Evolutionary conservation across 2,329 filamentous ascomycete species (phyloP).

Genomic region (Aspergillus vadensis): DNA sequence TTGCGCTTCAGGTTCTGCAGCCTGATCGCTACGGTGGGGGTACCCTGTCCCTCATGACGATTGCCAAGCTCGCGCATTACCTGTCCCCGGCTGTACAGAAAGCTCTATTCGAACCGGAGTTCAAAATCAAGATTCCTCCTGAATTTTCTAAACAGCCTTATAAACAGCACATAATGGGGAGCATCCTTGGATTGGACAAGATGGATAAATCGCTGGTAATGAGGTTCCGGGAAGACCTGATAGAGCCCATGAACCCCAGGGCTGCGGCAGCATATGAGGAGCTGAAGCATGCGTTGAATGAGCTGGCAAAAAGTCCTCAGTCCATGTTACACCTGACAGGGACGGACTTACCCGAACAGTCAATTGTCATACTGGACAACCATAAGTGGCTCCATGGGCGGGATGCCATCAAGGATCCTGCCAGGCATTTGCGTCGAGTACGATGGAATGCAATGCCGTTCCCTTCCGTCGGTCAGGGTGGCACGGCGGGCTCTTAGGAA

Average conservation of each 20-base stretch:
- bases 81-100: constrained; percentile 27
- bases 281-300: constrained; percentile 28
- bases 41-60: constrained; percentile 44
- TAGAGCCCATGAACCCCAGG: constrained; percentile 12
- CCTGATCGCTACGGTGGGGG: constrained; percentile 46
- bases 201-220: background rate
- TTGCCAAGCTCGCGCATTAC: constrained; percentile 28
- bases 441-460: constrained; percentile 38
- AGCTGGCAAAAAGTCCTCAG: constrained; percentile 9
- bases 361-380: constrained; percentile 42
- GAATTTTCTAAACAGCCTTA: constrained; percentile 35
- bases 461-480: background rate
- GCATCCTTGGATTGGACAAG: constrained; percentile 19
- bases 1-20: constrained; percentile 48
- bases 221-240: constrained; percentile 15
- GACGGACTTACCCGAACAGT: constrained; percentile 28
- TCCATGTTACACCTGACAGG: constrained; percentile 28
- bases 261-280: constrained; percentile 34
- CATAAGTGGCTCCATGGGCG: constrained; percentile 41
- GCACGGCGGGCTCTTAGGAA: background rate
- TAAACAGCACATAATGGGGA: constrained; percentile 23
- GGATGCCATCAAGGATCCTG: constrained; percentile 37
- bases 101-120: constrained; percentile 32
- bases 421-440: constrained; percentile 40
- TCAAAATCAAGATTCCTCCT: constrained; percentile 34